Evolutionary conservation across 2,329 filamentous ascomycete genomes (phyloP), one percentile per base, ranked within the genome.

Genomic region (Aschersonia sp.): DNA sequence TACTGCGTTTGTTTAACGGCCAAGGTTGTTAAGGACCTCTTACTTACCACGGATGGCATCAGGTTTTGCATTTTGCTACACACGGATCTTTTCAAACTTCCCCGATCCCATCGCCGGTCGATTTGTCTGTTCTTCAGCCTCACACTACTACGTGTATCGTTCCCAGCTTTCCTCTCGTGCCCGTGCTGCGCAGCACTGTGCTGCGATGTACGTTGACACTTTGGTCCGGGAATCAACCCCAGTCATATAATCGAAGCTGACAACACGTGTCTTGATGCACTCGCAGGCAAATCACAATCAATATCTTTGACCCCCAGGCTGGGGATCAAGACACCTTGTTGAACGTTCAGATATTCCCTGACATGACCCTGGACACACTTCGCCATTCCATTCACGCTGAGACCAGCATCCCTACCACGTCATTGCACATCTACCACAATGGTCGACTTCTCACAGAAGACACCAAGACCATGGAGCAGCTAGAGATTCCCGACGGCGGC

Each of bases 351-450:
- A 80, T 95, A 55, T 84, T 84, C 51, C 75, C 81, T 42, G 85
- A 87, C 58, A 88, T 92, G 73, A 87, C 86, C 45, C 68, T 97
- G 56, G 82, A 82, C 58, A 83, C 88, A 47, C 77, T 98, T 55
- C 94, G 94, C 66, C 85, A 82, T 61, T 85, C 88, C 60, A 84
- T 98, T 61, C 80, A 92, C 62, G 85, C 81, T 65, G 91, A 97
- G 66, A 84, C 84, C 45, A 72, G 73, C 57, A 82, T 94, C 56
- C 78, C 85, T 31, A 75, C 80, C 20, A 71, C 73, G 43, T 74
- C 83, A 44, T 89, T 96, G 64, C 82, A 88, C 60, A 82, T 97
- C 61, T 94, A 92, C 67, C 85, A 91, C 69, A 94, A 96, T 63
- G 92, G 91, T 54, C 78, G 80, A 54, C 77, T 89, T 42, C 79